Percentiles rank a stretch among this genome's conserved stretches.
Conservation (phyloP, 2,329 filamentous ascomycete species). For the Beauveria asiatica region DNA sequence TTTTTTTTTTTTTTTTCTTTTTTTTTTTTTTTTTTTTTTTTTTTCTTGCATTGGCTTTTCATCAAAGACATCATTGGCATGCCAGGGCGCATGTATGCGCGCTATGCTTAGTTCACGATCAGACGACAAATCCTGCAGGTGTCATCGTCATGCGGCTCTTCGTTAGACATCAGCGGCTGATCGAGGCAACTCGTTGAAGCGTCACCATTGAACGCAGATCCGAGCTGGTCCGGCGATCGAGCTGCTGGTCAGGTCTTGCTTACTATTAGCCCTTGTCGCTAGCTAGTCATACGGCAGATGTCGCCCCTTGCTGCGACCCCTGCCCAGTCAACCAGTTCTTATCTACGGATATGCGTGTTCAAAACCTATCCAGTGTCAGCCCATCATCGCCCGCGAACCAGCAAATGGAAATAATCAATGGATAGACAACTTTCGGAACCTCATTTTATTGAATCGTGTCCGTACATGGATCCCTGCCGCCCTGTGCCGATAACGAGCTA, state of each 20-base stretch:
- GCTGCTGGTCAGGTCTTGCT: not conserved
- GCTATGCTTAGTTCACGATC: not conserved
- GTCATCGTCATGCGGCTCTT: not conserved
- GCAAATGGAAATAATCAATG: not conserved
- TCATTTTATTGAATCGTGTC: too few relatives aligned
- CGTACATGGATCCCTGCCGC: not conserved
- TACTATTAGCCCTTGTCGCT: too few relatives aligned
- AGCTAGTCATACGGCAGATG: not conserved
- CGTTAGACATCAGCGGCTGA: too few relatives aligned
- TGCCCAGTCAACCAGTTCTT: not conserved
- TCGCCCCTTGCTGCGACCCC: not conserved
- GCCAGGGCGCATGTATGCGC: not conserved
- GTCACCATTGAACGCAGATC: too few relatives aligned
- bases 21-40: too few relatives aligned
- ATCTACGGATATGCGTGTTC: too few relatives aligned
- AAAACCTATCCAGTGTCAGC: not conserved
- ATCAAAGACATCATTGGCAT: not conserved
- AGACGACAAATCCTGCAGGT: not conserved
- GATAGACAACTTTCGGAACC: too few relatives aligned
- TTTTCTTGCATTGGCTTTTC: not conserved
- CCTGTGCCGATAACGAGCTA: not conserved
- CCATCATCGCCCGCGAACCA: not conserved
- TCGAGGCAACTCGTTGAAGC: too few relatives aligned
- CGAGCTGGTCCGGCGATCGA: not conserved
- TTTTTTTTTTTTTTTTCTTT: not conserved